These are phyloP conservation scores for Mycena citricolor DNA, from an alignment of 1,284 basidiomycete species.

Conservation along the genomic window DNA sequence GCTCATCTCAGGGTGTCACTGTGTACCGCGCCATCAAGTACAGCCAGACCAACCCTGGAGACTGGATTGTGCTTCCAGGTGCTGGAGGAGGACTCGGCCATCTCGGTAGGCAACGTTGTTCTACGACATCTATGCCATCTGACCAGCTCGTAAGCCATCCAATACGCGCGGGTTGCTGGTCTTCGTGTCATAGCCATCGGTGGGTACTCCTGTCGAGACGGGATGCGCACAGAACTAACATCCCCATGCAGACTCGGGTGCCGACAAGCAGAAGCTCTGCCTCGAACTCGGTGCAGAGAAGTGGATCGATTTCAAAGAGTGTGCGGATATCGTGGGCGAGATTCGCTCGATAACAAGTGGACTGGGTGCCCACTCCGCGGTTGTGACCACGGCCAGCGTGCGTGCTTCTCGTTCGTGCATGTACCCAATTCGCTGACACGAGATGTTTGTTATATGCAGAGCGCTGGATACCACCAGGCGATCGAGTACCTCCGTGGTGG, in stretches of 20 bases:
- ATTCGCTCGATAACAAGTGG: conserved; percentile 69
- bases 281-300: conserved; percentile 71
- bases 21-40: conserved; percentile 86
- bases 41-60: conserved; percentile 66
- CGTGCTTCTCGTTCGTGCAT: conserved; percentile 12
- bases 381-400: conserved; percentile 63
- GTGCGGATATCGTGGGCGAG: conserved; percentile 58
- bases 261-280: conserved; percentile 72
- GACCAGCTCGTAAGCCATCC: conserved; percentile 50
- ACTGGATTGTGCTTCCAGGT: conserved; percentile 81
- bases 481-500: conserved; percentile 65
- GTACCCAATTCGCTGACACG: not conserved
- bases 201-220: conserved; percentile 24
- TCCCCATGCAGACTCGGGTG: conserved; percentile 56
- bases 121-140: not conserved
- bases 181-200: conserved; percentile 80
- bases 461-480: conserved; percentile 68
- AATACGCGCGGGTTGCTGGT: conserved; percentile 77
- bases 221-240: not conserved
- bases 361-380: conserved; percentile 70
- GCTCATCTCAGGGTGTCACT: conserved; percentile 58
- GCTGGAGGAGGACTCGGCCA: conserved; percentile 77
- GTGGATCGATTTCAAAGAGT: conserved; percentile 79
- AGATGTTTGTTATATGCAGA: conserved; percentile 27
- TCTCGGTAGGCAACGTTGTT: conserved; percentile 46